Base-by-base conservation (phyloP, 2,329 filamentous ascomycete species). In the Xylariaceae sp. region DNA sequence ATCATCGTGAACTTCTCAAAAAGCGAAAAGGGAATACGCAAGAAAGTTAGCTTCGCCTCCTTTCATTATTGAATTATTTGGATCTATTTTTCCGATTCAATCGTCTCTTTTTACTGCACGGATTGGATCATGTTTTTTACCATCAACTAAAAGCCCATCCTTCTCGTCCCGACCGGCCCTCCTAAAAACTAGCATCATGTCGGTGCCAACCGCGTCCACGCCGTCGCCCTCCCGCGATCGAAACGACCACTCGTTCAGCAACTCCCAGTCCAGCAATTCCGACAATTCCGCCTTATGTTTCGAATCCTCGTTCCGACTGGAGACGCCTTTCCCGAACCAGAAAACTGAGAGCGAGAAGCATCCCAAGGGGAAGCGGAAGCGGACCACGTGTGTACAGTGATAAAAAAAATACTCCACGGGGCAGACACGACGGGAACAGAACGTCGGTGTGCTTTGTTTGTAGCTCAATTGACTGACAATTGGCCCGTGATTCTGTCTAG, bases 311-410 rank as follows among this genome's bases (percentile, higher is more conserved):
- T 73, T 73, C 61, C 66, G 70, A 52, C 54, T 73, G 49, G 71
- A 72, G 52, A 65, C 71, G 5, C 65, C 68, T 1, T 72, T 70
- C 58, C 62, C 68, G 11, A 64, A 59, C 50, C 66, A 71, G 53
- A 66, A 66, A 53, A 60, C 65, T 34, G 69, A 69, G 23, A 64
- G 59, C 45, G 74, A 76, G 60, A 75, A 76, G 48, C 82, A 84
- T 64, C 82, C 82, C 64, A 84, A 83, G 74, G 80, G 78, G 65
- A 85, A 83, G 77, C 78, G 84, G 74, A 87, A 86, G 73, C 75
- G 84, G 64, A 87, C 84, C 60, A 82, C 81, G 84, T 87, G 81
- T 69, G 81, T 78, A 67, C 51, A 50, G 13, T 51, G 23, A 30
- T 30, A 30, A 30, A 30, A 23, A 35, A 44, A 44, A 44, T 17